A percentile compares a stretch with the other conserved stretches of the same genome.
Evolutionary conservation across 2,329 filamentous ascomycete species (phyloP).

Genomic region (Bipolaris victoriae): DNA sequence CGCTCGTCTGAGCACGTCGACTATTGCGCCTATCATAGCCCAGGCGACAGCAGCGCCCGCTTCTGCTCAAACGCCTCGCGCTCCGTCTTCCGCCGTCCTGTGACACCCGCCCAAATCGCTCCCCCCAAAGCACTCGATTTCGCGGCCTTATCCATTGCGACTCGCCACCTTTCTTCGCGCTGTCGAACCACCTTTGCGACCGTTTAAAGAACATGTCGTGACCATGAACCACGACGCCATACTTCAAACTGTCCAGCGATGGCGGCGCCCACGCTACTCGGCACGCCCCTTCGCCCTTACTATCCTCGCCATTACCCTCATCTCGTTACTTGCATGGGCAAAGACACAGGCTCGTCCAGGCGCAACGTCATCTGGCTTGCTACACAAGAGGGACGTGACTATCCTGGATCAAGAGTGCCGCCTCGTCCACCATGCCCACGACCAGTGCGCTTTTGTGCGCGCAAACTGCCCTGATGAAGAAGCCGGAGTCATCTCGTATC

Average conservation of each 20-base stretch:
- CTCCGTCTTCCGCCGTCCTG: slow-evolving; percentile 23
- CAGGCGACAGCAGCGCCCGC: neutral
- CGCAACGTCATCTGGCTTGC: neutral
- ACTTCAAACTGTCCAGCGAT: slow-evolving; percentile 29
- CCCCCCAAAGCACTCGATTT: neutral
- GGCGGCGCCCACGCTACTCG: slow-evolving; percentile 42
- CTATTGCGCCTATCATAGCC: neutral
- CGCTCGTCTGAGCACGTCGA: neutral
- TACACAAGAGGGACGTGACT: slow-evolving; percentile 29
- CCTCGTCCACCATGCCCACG: slow-evolving; percentile 72
- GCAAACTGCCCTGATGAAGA: slow-evolving; percentile 87
- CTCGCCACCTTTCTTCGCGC: slow-evolving; percentile 9
- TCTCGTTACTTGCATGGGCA: slow-evolving; percentile 39
- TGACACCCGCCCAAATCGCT: slow-evolving; percentile 15
- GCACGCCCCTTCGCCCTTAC: slow-evolving; percentile 48
- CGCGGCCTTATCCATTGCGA: slow-evolving; percentile 8
- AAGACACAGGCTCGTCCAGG: slow-evolving; percentile 15
- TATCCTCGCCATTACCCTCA: slow-evolving; percentile 37
- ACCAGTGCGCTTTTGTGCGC: slow-evolving; percentile 87
- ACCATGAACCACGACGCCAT: slow-evolving; percentile 34
- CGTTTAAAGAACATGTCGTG: slow-evolving; percentile 22
- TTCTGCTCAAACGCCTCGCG: slow-evolving; percentile 27
- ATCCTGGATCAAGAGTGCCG: slow-evolving; percentile 64
- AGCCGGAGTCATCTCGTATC: slow-evolving; percentile 86
- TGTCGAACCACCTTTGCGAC: neutral